Conservation (phyloP, 2,329 filamentous ascomycete species). For the Xylaria sp. region DNA sequence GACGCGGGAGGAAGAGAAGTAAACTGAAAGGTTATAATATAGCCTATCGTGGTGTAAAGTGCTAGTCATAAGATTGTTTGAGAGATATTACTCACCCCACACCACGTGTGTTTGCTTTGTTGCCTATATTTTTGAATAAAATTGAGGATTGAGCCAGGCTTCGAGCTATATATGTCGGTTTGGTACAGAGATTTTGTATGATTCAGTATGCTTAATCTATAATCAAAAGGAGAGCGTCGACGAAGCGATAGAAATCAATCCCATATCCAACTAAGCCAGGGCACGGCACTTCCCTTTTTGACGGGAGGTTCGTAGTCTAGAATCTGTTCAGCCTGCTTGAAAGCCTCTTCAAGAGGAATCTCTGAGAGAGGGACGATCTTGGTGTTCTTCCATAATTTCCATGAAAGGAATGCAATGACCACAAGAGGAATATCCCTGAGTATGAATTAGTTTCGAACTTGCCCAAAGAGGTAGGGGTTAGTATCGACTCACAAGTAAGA, state of each 20-base stretch:
- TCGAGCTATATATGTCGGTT: too few species aligned
- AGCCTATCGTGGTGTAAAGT: too few species aligned
- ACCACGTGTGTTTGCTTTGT: too few species aligned
- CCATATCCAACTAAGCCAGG: conserved; percentile 22
- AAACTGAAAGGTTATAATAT: not conserved
- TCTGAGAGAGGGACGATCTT: conserved; percentile 46
- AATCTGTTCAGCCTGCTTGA: conserved; percentile 41
- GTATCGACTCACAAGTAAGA: conserved; percentile 51
- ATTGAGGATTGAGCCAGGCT: too few species aligned
- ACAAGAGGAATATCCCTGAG: conserved; percentile 56
- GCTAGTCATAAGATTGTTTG: too few species aligned
- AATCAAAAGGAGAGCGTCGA: not conserved
- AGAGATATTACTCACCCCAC: too few species aligned
- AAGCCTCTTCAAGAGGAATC: conserved; percentile 48
- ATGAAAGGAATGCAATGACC: conserved; percentile 50
- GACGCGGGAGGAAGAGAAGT: not conserved
- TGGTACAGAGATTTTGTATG: too few species aligned
- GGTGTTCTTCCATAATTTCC: conserved; percentile 62
- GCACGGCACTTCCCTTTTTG: conserved; percentile 6
- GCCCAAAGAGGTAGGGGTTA: not conserved
- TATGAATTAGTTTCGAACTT: conserved; percentile 2
- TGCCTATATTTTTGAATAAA: too few species aligned
- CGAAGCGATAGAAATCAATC: conserved; percentile 4
- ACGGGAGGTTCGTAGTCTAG: conserved; percentile 29
- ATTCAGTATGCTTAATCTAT: not conserved